Evolutionary conservation across 768 basidiomycete species (phyloP).

Genomic region (Podaxis sp.): DNA sequence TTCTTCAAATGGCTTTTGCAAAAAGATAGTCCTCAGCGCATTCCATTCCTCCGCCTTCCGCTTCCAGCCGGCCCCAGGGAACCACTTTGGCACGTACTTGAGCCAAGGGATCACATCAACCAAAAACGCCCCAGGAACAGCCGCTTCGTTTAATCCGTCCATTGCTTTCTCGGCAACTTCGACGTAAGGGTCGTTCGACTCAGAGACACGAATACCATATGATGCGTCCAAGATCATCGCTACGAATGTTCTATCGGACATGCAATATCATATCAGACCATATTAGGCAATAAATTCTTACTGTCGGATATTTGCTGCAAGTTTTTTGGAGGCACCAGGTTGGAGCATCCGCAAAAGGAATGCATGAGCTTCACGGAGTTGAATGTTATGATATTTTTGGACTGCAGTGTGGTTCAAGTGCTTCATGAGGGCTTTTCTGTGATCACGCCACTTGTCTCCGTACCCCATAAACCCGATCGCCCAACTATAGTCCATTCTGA

Average conservation of each 20-base stretch:
- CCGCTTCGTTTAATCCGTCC: constrained; percentile 18
- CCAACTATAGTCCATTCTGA: constrained; percentile 16
- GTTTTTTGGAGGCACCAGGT: not conserved
- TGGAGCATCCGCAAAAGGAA: constrained; percentile 6
- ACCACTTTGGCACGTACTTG: constrained; percentile 30
- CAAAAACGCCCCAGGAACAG: constrained; percentile 18
- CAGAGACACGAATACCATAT: constrained; percentile 25
- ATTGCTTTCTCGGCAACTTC: constrained; percentile 26
- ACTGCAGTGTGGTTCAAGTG: constrained; percentile 19
- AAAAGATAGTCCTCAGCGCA: not conserved
- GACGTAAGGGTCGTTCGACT: constrained; percentile 31
- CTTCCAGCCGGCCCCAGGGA: constrained; percentile 34
- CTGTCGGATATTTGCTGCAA: not conserved
- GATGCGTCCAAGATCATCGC: constrained; percentile 20
- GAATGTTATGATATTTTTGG: constrained; percentile 12
- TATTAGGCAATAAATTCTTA: not conserved
- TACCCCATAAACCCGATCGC: constrained; percentile 17
- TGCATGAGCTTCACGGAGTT: not conserved
- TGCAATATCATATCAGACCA: constrained; percentile 3
- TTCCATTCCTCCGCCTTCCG: constrained; percentile 12
- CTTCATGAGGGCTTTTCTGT: constrained; percentile 21
- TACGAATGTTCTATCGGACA: not conserved
- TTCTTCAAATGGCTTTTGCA: constrained; percentile 3
- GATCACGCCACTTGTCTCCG: constrained; percentile 18
- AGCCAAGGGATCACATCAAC: constrained; percentile 18